Conservation (phyloP, 805 yeast genomes). For the Kuraishia floccosa region DNA sequence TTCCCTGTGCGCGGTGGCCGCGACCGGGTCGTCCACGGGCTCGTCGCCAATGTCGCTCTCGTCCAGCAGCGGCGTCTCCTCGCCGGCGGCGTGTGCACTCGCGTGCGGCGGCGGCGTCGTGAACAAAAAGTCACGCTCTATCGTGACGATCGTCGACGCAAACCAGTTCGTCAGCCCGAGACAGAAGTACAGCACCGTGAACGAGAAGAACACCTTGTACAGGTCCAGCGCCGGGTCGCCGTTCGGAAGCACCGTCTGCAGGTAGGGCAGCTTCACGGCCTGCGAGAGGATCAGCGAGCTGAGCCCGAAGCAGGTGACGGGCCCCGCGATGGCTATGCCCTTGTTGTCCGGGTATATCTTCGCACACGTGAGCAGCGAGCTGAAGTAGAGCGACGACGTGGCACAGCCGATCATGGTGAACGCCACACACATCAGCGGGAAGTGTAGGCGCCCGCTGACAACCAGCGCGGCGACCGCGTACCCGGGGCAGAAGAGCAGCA, state of each 20-base stretch:
- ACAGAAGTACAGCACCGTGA: conserved; percentile 39
- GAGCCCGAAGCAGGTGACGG: conserved; percentile 81
- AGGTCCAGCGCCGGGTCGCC: conserved; percentile 26
- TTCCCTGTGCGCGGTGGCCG: conserved; percentile 8
- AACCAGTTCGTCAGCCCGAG: conserved; percentile 52
- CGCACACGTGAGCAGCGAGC: conserved; percentile 71
- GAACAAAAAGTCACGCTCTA: conserved; percentile 37
- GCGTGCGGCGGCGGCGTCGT: conserved; percentile 7
- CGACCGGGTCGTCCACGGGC: conserved; percentile 14
- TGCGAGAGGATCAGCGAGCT: conserved; percentile 71
- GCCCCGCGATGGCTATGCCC: conserved; percentile 76
- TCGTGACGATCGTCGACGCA: conserved; percentile 52
- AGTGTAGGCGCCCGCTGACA: conserved; percentile 15
- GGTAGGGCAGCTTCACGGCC: conserved; percentile 29
- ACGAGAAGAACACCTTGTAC: conserved; percentile 36
- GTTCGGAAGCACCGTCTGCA: conserved; percentile 15
- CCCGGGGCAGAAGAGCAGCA: conserved; percentile 55
- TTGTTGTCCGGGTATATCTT: conserved; percentile 69
- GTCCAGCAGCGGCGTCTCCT: conserved; percentile 18
- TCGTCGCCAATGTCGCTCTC: conserved; percentile 7
- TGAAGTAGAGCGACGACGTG: conserved; percentile 62
- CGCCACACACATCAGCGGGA: conserved; percentile 28
- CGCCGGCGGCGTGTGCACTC: conserved; percentile 1
- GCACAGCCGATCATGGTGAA: conserved; percentile 59
- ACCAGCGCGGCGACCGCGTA: conserved; percentile 40